Evolutionary conservation across 2,329 filamentous ascomycete species (phyloP).

Genomic region (Metarhizium album): DNA sequence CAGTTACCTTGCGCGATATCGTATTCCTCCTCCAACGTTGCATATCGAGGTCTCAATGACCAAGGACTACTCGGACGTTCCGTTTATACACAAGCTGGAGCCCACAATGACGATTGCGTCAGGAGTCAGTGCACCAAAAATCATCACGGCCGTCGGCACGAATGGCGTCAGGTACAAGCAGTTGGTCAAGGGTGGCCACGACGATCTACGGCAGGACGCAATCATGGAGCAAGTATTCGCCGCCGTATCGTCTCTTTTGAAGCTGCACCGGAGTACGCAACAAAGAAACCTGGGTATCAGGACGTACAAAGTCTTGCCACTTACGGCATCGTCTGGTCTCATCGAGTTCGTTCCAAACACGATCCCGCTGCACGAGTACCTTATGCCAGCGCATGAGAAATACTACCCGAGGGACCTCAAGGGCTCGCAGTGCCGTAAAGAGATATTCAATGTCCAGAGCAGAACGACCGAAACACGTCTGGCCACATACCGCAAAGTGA

Average conservation of each 20-base stretch:
- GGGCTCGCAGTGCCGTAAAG: slow-evolving; percentile 62
- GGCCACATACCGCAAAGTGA: slow-evolving; percentile 65
- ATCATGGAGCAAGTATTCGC: slow-evolving; percentile 99
- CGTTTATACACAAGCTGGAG: slow-evolving; percentile 62
- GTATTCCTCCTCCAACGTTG: slow-evolving; percentile 82
- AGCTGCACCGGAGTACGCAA: slow-evolving; percentile 74
- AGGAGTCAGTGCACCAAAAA: slow-evolving; percentile 87
- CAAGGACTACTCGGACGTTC: slow-evolving; percentile 66
- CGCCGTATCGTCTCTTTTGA: slow-evolving; percentile 82
- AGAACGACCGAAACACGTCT: slow-evolving; percentile 62
- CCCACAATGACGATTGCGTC: slow-evolving; percentile 74
- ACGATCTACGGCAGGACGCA: slow-evolving; percentile 91
- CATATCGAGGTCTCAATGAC: slow-evolving; percentile 64
- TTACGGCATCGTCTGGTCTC: slow-evolving; percentile 75
- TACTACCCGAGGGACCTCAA: slow-evolving; percentile 83
- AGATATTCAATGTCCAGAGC: slow-evolving; percentile 63
- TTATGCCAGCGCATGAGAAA: slow-evolving; percentile 79
- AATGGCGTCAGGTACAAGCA: slow-evolving; percentile 78
- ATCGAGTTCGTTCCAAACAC: slow-evolving; percentile 97
- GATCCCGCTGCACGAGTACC: slow-evolving; percentile 79
- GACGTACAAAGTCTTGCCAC: slow-evolving; percentile 91
- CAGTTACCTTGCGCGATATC: slow-evolving; percentile 50
- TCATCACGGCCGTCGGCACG: slow-evolving; percentile 69
- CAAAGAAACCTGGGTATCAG: slow-evolving; percentile 83
- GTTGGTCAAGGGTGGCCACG: slow-evolving; percentile 88